Percentiles rank a stretch among this genome's conserved stretches.
Conservation (phyloP, 768 basidiomycete species). For the Suillus lakei region DNA sequence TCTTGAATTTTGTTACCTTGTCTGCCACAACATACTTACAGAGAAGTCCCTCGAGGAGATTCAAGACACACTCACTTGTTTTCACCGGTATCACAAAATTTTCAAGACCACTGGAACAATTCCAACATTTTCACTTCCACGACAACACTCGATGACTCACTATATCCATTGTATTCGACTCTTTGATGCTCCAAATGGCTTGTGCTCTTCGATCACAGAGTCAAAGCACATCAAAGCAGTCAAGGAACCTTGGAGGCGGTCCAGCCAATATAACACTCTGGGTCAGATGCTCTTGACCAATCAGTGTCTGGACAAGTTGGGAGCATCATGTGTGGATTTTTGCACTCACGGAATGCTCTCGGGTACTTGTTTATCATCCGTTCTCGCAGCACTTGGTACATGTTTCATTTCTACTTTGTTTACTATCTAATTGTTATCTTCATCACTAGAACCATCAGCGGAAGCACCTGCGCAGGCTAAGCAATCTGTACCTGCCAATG, state of each 20-base stretch:
- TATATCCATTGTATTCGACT: slow-evolving; percentile 24
- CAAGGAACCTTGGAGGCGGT: slow-evolving; percentile 38
- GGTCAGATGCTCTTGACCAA: slow-evolving; percentile 34
- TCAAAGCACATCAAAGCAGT: slow-evolving; percentile 41
- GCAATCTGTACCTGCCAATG: too few relatives aligned
- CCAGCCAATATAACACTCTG: slow-evolving; percentile 29
- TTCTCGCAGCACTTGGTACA: not conserved
- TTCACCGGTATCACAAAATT: slow-evolving; percentile 23
- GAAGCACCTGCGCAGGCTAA: too few relatives aligned
- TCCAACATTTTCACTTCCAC: slow-evolving; percentile 27
- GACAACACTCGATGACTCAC: slow-evolving; percentile 37
- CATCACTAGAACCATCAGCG: too few relatives aligned
- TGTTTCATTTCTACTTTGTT: too few relatives aligned
- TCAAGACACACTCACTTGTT: slow-evolving; percentile 21
- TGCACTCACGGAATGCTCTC: slow-evolving; percentile 24
- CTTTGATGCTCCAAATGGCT: slow-evolving; percentile 39
- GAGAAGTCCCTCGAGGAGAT: slow-evolving; percentile 25
- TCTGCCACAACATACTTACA: slow-evolving; percentile 20
- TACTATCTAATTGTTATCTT: too few relatives aligned
- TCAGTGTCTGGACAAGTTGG: slow-evolving; percentile 32
- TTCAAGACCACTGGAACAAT: slow-evolving; percentile 23
- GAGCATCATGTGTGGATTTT: slow-evolving; percentile 24
- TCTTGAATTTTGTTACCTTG: slow-evolving; percentile 37
- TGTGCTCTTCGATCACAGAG: slow-evolving; percentile 42
- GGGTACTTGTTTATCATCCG: slow-evolving; percentile 1